These are phyloP conservation scores for Kodamaea arcana DNA, from an alignment of 1,139 yeast genomes.

Conservation along the genomic window DNA sequence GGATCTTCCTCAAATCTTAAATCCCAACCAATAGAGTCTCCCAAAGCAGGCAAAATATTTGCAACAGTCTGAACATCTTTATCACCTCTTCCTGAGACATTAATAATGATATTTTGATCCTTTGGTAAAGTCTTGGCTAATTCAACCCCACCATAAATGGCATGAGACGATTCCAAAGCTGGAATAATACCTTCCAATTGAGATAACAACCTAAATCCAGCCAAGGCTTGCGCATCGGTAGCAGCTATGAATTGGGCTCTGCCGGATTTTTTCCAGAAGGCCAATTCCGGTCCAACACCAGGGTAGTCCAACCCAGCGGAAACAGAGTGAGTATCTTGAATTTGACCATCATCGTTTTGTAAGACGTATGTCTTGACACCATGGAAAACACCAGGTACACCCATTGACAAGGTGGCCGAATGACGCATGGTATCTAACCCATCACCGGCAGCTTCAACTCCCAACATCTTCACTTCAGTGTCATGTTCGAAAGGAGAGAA, in stretches of 20 bases:
- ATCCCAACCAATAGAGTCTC: constrained; percentile 94
- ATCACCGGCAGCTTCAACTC: constrained; percentile 99
- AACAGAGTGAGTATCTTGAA: constrained; percentile 94
- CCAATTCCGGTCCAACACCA: constrained; percentile 98
- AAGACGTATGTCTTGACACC: constrained; percentile 93
- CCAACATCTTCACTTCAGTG: constrained; percentile 68
- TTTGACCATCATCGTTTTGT: constrained; percentile 91
- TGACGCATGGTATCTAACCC: constrained; percentile 85
- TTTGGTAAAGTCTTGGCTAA: constrained; percentile 79
- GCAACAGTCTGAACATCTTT: constrained; percentile 98
- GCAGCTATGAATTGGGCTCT: constrained; percentile 91
- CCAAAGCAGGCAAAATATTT: constrained; percentile 82
- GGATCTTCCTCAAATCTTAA: constrained; percentile 73
- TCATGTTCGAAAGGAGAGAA: constrained; percentile 92
- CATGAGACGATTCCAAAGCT: constrained; percentile 96
- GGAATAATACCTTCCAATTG: constrained; percentile 98
- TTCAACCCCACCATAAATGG: constrained; percentile 85
- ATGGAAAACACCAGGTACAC: constrained; percentile 96
- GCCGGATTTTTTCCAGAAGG: constrained; percentile 91
- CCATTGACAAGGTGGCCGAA: constrained; percentile 90
- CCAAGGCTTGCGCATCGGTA: constrained; percentile 87
- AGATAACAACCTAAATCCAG: constrained; percentile 82
- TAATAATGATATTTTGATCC: constrained; percentile 79
- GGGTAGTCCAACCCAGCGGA: constrained; percentile 99
- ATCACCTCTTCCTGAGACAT: constrained; percentile 97